Conservation (phyloP, 306 rosid genomes). For the Dryas octopetala region DNA sequence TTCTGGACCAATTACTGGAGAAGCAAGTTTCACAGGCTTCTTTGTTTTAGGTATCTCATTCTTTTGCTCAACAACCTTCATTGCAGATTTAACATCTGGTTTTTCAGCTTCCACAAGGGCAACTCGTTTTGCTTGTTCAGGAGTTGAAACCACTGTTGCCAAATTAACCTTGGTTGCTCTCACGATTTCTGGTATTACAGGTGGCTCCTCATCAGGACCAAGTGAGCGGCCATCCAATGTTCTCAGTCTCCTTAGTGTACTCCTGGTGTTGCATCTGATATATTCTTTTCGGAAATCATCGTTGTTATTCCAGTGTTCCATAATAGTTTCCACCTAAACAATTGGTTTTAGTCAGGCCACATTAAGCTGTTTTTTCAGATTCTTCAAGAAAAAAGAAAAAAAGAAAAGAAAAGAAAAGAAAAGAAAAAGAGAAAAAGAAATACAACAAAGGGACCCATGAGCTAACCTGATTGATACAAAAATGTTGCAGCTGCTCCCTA, state of each 20-base stretch:
- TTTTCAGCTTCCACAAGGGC: slow-evolving; percentile 33
- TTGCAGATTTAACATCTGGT: slow-evolving; percentile 35
- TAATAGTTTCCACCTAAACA: slow-evolving; percentile 59
- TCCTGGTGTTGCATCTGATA: slow-evolving; percentile 68
- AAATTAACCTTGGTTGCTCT: slow-evolving; percentile 41
- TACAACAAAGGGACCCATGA: not conserved
- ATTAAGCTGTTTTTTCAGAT: not conserved
- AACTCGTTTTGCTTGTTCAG: slow-evolving; percentile 45
- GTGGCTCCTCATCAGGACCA: slow-evolving; percentile 84
- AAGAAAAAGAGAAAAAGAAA: no score
- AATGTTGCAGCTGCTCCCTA: slow-evolving; percentile 53
- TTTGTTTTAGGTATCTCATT: slow-evolving; percentile 37
- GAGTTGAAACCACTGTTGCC: slow-evolving; percentile 29
- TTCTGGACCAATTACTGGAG: slow-evolving; percentile 30
- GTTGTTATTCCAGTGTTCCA: slow-evolving; percentile 62
- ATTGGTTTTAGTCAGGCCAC: slow-evolving; percentile 23
- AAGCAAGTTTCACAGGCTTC: slow-evolving; percentile 41
- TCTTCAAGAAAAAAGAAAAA: not conserved
- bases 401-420: no score
- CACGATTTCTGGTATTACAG: slow-evolving; percentile 40
- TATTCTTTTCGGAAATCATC: slow-evolving; percentile 74
- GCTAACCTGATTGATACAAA: slow-evolving; percentile 69
- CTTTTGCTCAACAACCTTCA: slow-evolving; percentile 38
- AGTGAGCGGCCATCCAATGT: slow-evolving; percentile 78
- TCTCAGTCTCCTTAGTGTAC: slow-evolving; percentile 74